Evolutionary conservation across 371 early-diverging fungal species (phyloP).

Genomic region (Saksenaea vasiformis): DNA sequence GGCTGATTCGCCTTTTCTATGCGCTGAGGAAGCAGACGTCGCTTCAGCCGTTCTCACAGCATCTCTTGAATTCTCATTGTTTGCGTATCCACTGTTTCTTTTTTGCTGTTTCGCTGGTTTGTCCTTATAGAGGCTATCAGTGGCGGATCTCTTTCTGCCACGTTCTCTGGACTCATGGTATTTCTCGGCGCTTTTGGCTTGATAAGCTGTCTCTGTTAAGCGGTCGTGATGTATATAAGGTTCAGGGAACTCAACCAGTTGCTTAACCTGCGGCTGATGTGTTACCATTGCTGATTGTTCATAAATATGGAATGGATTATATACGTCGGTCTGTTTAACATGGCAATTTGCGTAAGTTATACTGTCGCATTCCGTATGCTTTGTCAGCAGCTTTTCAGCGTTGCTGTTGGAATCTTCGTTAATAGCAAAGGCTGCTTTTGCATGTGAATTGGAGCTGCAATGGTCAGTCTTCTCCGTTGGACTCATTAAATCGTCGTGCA

Average conservation of each 20-base stretch:
- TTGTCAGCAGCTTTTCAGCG: background rate
- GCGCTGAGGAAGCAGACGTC: background rate
- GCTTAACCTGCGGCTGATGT: too few relatives aligned
- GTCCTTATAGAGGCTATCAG: background rate
- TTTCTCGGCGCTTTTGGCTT: background rate
- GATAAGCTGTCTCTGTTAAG: background rate
- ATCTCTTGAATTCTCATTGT: background rate
- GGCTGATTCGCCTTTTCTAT: too few relatives aligned
- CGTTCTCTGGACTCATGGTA: background rate
- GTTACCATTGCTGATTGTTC: too few relatives aligned
- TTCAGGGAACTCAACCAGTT: too few relatives aligned
- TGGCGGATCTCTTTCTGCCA: background rate
- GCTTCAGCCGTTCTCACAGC: background rate
- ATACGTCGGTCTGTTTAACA: too few relatives aligned
- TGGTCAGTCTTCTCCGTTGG: background rate
- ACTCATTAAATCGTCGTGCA: background rate
- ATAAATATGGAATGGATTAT: too few relatives aligned
- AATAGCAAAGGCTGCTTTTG: background rate
- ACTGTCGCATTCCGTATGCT: too few relatives aligned
- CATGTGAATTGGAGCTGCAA: background rate
- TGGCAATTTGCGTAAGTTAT: too few relatives aligned
- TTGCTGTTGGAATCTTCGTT: background rate
- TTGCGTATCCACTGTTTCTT: background rate
- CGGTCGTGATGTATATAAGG: background rate
- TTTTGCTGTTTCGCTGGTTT: background rate